phyloP scores from a whole-genome alignment of 169 alveolate genomes.

The Besnoitia besnoiti region DNA sequence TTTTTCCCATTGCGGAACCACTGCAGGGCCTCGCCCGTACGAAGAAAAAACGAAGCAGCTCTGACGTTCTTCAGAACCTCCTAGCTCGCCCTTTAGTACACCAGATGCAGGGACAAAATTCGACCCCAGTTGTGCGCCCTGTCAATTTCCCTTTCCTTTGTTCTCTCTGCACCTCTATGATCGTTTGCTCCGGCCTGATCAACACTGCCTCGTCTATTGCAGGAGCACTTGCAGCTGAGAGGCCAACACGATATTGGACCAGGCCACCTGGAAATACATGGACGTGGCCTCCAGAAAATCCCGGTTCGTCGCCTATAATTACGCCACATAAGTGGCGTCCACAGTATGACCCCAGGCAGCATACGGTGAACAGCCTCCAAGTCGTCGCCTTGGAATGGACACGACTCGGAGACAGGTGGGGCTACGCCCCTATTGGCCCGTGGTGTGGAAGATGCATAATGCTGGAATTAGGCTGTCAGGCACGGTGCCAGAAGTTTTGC shows the following conservation, averaged over 20 bases:
- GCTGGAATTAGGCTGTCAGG: not conserved
- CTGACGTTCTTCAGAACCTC: too few relatives aligned
- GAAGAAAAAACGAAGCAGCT: too few relatives aligned
- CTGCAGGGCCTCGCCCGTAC: too few relatives aligned
- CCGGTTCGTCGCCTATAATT: not conserved
- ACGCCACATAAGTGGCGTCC: constrained; percentile 7
- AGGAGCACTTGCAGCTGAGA: not conserved
- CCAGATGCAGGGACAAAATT: too few relatives aligned
- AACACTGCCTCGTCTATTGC: not conserved
- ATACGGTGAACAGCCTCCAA: not conserved
- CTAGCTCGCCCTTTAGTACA: too few relatives aligned
- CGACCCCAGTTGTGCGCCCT: not conserved
- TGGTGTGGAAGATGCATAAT: constrained; percentile 10
- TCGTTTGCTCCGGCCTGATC: not conserved
- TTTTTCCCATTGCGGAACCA: too few relatives aligned
- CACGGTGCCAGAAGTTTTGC: constrained; percentile 17
- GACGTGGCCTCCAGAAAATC: not conserved
- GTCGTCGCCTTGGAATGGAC: not conserved
- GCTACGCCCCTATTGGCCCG: constrained; percentile 11
- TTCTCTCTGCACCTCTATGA: not conserved
- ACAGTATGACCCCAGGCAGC: not conserved
- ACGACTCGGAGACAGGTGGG: not conserved
- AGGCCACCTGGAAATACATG: not conserved
- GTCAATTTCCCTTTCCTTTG: not conserved
- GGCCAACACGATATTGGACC: not conserved